Evolutionary conservation across 805 yeast genomes (phyloP), one percentile per base, ranked within the genome.

Genomic region (Candida ascalaphidarum): DNA sequence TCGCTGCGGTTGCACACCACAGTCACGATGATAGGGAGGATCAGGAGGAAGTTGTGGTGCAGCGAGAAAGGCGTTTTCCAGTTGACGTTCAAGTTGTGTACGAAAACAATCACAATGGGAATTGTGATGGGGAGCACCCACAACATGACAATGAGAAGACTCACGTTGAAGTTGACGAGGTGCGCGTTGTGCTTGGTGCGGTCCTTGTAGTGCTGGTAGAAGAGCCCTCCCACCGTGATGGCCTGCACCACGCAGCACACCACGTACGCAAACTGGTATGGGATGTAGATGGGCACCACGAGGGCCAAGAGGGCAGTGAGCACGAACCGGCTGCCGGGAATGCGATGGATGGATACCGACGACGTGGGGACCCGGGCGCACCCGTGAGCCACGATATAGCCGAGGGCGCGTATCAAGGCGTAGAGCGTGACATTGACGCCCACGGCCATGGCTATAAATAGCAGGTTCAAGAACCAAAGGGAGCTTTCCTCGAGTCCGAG

Each of bases 21-120:
- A 22, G 82, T 45, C 7, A 77, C 34, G 7, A 85, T 62, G 2
- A 81, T 74, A 0, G 96, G 95, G 10, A 79, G 55, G 14, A 86
- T 71, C 0, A 95, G 81, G 29, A 86, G 51, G 23, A 82, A 60
- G 45, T 84, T 86, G 49, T 88, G 95, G 49, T 85, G 94, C 0
- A 95, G 80, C 5, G 82, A 72, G 45, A 85, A 85, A 11, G 94
- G 86, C 0, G 92, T 81, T 31, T 66, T 70, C 94, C 95, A 83
- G 39, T 68, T 72, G 12, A 84, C 66, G 1, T 81, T 68, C 33
- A 85, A 61, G 44, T 86, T 82, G 44, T 83, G 95, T 19, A 82
- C 57, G 63, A 86, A 85, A 2, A 86, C 95, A 33, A 85, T 61
- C 17, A 86, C 48, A 2, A 81, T 74, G 0, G 96, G 95, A 1